Evolutionary conservation across 805 yeast species (phyloP), one percentile per base, ranked within the genome.

Genomic region (Schizosaccharomyces octosporus): DNA sequence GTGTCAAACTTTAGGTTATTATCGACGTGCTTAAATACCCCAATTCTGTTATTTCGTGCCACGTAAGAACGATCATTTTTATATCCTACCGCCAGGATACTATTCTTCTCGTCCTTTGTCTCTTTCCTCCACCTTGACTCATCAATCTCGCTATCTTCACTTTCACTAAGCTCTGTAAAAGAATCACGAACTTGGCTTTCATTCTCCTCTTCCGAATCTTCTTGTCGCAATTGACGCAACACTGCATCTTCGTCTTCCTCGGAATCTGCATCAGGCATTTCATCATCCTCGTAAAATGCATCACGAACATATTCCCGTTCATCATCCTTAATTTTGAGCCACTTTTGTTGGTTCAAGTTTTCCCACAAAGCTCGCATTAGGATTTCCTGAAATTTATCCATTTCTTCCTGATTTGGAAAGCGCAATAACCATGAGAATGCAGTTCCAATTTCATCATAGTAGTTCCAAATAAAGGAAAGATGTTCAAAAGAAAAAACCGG

Each of bases 41-140:
- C 95, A 62, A 88, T 74, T 65, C 80, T 80, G 69, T 85, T 74
- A 17, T 88, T 95, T 65, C 94, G 80, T 0, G 84, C 82, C 39
- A 88, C 89, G 69, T 79, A 88, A 0, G 95, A 78, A 43, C 93
- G 76, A 66, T 85, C 83, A 65, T 82, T 82, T 62, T 77, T 78
- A 64, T 73, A 79, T 0, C 95, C 89, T 7, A 87, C 82, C 1
- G 85, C 82, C 67, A 88, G 74, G 27, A 80, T 81, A 61, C 80
- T 77, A 69, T 87, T 87, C 59, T 74, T 73, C 17, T 76, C 78
- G 61, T 72, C 66, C 43, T 68, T 69, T 58, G 64, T 60, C 21
- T 29, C 59, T 27, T 55, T 29, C 15, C 36, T 19, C 59, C 36
- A 55, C 59, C 63, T 66, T 17, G 64, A 36, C 62, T 64, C 67